Conservation (phyloP, 352 stramenopile genomes). For the Globisporangium lucens region DNA sequence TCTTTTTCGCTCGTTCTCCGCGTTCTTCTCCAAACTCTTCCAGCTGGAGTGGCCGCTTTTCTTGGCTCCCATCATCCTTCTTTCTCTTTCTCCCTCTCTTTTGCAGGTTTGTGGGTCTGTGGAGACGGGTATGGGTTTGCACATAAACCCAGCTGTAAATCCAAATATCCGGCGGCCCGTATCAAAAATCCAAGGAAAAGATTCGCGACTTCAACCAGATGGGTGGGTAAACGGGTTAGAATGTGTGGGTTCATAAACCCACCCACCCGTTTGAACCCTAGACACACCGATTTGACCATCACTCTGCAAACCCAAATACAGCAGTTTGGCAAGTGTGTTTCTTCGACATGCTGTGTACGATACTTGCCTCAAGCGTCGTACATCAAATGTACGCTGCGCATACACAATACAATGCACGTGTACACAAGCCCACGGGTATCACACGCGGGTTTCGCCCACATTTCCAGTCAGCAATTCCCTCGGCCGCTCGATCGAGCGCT, state of each 20-base stretch:
- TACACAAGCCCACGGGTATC: neutral
- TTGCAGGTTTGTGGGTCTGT: slow-evolving; percentile 1
- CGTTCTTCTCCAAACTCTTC: slow-evolving; percentile 9
- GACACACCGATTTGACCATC: neutral
- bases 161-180: neutral
- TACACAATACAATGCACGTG: neutral
- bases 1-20: neutral
- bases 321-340: neutral
- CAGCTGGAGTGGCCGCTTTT: neutral
- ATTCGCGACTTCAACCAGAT: neutral
- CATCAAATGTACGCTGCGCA: neutral
- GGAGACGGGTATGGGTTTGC: neutral
- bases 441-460: neutral
- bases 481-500: neutral
- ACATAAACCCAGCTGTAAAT: neutral
- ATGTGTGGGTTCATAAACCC: neutral
- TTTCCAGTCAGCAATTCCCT: neutral
- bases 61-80: slow-evolving; percentile 4
- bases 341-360: slow-evolving; percentile 1
- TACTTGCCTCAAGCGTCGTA: neutral
- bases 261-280: neutral
- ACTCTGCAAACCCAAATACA: neutral
- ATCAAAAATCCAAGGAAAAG: neutral
- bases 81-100: neutral
- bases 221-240: neutral